Evolutionary conservation across 495 filamentous ascomycete species (phyloP).

Genomic region (Penicillium goetzii): DNA sequence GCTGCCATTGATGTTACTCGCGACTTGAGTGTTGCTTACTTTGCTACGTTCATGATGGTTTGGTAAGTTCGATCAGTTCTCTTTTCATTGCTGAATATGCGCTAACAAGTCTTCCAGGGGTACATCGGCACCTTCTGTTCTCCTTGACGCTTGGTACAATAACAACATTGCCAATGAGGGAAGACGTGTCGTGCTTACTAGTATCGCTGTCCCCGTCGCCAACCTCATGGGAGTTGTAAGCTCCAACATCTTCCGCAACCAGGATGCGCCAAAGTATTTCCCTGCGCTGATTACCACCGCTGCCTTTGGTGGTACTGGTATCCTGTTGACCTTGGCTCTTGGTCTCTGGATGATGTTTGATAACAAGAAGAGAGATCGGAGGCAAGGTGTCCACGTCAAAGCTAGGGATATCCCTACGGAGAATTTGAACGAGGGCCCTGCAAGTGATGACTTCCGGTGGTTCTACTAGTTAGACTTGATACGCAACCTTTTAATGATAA

Average conservation of each 20-base stretch:
- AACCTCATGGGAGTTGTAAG: conserved; percentile 82
- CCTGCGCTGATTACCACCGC: conserved; percentile 75
- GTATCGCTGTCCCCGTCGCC: conserved; percentile 73
- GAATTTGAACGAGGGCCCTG: conserved; percentile 67
- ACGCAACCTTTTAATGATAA: not conserved
- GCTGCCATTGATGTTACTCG: conserved; percentile 64
- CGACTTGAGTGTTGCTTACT: conserved; percentile 69
- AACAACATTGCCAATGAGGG: conserved; percentile 82
- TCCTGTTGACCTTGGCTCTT: conserved; percentile 57
- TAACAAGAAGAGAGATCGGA: conserved; percentile 64
- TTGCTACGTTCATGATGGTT: conserved; percentile 81
- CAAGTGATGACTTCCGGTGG: conserved; percentile 69
- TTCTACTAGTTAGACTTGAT: conserved; percentile 48
- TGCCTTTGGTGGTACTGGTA: conserved; percentile 69
- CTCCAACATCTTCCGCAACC: conserved; percentile 72
- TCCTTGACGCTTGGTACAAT: conserved; percentile 68
- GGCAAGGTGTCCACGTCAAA: conserved; percentile 61
- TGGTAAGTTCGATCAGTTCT: conserved; percentile 39
- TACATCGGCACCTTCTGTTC: conserved; percentile 56
- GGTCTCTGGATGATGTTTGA: conserved; percentile 73
- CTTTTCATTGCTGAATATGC: not conserved
- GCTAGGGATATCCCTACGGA: conserved; percentile 72
- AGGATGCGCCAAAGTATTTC: conserved; percentile 74
- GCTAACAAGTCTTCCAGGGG: conserved; percentile 37
- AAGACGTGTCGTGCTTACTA: conserved; percentile 69